Conservation (phyloP, 257 asterid species). For the Eucommia ulmoides region DNA sequence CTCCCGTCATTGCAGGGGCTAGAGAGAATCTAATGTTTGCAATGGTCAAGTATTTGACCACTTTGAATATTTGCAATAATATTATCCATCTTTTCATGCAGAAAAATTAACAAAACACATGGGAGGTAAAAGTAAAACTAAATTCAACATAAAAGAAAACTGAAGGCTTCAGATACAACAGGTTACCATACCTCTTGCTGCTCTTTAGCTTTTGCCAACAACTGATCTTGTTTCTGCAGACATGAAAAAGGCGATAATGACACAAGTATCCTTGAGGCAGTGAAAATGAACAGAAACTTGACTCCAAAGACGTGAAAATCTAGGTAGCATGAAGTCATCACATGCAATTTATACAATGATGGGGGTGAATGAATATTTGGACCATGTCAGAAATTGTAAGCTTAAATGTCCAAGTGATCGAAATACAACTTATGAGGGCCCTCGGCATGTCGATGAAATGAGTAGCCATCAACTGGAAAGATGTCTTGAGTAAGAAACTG, state of each 20-base stretch:
- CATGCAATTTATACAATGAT: background rate
- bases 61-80: no score
- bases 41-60: no score
- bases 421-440: background rate
- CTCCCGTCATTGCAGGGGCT: no score
- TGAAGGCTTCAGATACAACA: no score
- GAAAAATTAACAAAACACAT: background rate
- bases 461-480: background rate
- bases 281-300: background rate
- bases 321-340: no score
- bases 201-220: conserved; percentile 54
- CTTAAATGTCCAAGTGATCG: background rate
- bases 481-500: no score
- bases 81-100: no score
- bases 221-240: conserved; percentile 62
- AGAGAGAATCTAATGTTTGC: no score
- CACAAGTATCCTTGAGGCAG: background rate
- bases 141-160: background rate
- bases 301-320: background rate
- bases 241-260: background rate
- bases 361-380: background rate
- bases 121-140: background rate
- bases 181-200: conserved; percentile 81
- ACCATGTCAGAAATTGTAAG: background rate
- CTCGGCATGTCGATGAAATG: background rate